Percentiles rank a stretch among this genome's conserved stretches.
Evolutionary conservation across 306 rosid genomes (phyloP).

Genomic region (Purshia tridentata): DNA sequence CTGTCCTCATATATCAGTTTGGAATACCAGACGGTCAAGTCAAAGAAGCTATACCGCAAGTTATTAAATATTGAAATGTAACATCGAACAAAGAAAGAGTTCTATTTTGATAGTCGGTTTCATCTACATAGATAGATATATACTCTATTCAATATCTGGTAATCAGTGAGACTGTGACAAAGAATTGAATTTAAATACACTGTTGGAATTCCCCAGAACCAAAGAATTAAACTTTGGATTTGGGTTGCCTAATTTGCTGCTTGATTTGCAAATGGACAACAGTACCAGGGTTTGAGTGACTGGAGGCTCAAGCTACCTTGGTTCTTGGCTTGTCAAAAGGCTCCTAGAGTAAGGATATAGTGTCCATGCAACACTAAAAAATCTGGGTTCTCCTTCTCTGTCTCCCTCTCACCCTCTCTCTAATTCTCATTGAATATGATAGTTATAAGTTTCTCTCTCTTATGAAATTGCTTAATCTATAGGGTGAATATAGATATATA

Average conservation of each 20-base stretch:
- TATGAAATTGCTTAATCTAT: background rate
- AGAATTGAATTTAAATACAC: too few relatives aligned
- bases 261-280: slow-evolving; percentile 6
- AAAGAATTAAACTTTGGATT: background rate
- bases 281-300: slow-evolving; percentile 15
- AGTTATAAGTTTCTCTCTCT: background rate
- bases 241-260: too few relatives aligned
- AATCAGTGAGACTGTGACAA: too few relatives aligned
- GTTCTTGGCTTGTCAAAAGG: slow-evolving; percentile 18
- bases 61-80: too few relatives aligned
- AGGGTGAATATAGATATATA: too few relatives aligned
- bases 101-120: too few relatives aligned
- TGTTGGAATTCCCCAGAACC: background rate
- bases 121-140: too few relatives aligned
- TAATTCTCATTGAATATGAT: background rate
- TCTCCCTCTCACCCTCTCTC: background rate
- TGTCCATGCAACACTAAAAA: slow-evolving; percentile 24
- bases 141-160: too few relatives aligned
- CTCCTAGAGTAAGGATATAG: slow-evolving; percentile 11
- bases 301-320: slow-evolving; percentile 5
- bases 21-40: too few relatives aligned
- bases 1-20: background rate
- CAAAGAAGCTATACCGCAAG: too few relatives aligned
- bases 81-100: too few relatives aligned
- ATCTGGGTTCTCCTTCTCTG: background rate